Evolutionary conservation across 2,329 filamentous ascomycete species (phyloP).

Genomic region (Colletotrichum sp.): DNA sequence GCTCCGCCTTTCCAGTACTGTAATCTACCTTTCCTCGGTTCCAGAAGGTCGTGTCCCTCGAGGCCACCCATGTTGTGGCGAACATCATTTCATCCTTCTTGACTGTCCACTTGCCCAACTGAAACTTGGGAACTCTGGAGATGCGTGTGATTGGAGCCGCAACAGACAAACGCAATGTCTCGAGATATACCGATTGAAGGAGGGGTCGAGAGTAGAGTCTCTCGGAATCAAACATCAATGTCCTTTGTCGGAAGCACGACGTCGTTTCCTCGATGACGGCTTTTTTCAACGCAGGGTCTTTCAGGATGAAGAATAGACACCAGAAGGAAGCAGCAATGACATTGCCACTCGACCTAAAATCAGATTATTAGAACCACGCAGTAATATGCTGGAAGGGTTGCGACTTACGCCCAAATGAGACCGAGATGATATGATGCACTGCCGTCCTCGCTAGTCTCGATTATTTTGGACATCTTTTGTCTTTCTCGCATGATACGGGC

Average conservation of each 20-base stretch:
- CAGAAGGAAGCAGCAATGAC: background rate
- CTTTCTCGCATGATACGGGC: background rate
- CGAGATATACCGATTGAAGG: background rate
- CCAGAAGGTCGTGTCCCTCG: background rate
- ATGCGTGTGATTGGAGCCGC: background rate
- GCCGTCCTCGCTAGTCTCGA: background rate
- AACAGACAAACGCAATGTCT: background rate
- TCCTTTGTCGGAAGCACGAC: background rate
- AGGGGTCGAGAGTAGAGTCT: background rate
- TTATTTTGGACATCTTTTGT: background rate
- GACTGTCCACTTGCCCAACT: background rate
- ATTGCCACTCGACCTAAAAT: background rate
- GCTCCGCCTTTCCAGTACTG: background rate
- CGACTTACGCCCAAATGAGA: background rate
- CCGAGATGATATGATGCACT: background rate
- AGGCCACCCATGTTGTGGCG: background rate
- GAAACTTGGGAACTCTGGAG: background rate
- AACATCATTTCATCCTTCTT: background rate
- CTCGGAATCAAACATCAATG: background rate
- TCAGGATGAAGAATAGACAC: background rate
- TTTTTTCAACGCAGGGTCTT: background rate
- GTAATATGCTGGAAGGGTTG: background rate
- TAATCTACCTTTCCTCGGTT: background rate
- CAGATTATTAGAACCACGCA: background rate
- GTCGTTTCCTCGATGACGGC: background rate